Evolutionary conservation across 345 rosid species (phyloP), one percentile per base, ranked within the genome.

Genomic region (Euphorbia lathyris): DNA sequence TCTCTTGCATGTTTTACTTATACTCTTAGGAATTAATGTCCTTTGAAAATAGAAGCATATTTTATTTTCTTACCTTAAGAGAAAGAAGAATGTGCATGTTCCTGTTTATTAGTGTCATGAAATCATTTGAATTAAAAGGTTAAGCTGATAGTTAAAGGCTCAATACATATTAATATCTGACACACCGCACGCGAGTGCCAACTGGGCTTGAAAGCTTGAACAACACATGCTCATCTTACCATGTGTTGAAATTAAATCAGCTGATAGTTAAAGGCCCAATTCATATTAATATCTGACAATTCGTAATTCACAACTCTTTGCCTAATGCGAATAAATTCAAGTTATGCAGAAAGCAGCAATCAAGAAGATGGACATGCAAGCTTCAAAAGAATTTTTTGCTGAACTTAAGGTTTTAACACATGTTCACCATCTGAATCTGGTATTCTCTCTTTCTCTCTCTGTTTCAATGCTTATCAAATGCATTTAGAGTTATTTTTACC

Each of bases 311-410:
- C 27, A n/a, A 65, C 69, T 66, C 71, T 22, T 38, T 12, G 51
- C 7, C 61, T 57, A 40, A 64, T 16, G 12, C 67, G 20, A 43
- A 23, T 56, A 42, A 22, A 13, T 68, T 20, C 1, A 13, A 27
- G n/a, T 36, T 25, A 57, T 79, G 78, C 84, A 95, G 99, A 90
- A 83, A 92, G 93, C 96, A 78, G 98, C 99, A 36, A 92, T 95
- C 79, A 95, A 95, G 86, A 95, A 90, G 84, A 95, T 95, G 99
- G 93, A 95, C 60, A 90, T 95, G 99, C 89, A 90, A 83, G 97
- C 94, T 61, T 81, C 97, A 0, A 89, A 81, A 80, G 97, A 95
- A 81, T 95, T 95, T 80, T 87, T 88, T 30, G 97, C 97, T n/a
- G 99, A 92, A 75, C 76, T 95, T 69, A 90, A 90, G 79, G 99